Evolutionary conservation across 192 early-diverging fungal species (phyloP), one percentile per base, ranked within the genome.

Genomic region (Allomyces arbusculus): DNA sequence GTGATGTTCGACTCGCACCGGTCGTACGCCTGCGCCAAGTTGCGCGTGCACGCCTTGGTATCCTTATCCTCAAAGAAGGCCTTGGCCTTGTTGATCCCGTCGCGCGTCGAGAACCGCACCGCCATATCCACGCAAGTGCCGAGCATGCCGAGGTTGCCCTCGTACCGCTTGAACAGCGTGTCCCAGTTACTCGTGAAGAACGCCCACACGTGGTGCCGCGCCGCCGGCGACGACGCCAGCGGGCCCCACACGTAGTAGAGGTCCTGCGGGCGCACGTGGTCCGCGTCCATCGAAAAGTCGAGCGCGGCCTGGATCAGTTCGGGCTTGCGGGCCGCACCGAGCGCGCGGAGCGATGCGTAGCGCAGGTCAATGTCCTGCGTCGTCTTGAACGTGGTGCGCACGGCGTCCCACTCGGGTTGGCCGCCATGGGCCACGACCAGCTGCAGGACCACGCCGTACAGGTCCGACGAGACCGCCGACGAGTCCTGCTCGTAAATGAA

Each of bases 211-310:
- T 65, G 69, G 64, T 82, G 74, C 45, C 87, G 84, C 58, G 77
- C 72, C 44, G 71, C 69, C 4, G 74, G 74, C 70, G 84, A 82
- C 25, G 76, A 66, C 19, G 74, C 74, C 72, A 88, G 74, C n/a
- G 12, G 14, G 6, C 63, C 44, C 62, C 79, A 76, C 14, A 78
- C 65, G 66, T 82, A 81, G 25, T 71, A 65, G n/a, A 87, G 76
- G 70, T 91, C 89, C 71, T 89, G 88, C 61, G 79, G 75, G 69
- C 83, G 82, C 63, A 91, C 85, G 62, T 82, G 71, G 22, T 87
- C 82, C 23, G 81, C 77, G 22, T 68, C 64, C 22, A 89, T 69
- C 12, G 80, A 76, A 70, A 88, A 78, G 62, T 76, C 74, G 22
- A 91, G 73, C 64, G 81, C 71, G 63, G 84, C 76, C 43, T 82